A percentile compares a stretch with the other conserved stretches of the same genome.
Conservation (phyloP, 2,329 filamentous ascomycete species). For the Fusarium sp. region DNA sequence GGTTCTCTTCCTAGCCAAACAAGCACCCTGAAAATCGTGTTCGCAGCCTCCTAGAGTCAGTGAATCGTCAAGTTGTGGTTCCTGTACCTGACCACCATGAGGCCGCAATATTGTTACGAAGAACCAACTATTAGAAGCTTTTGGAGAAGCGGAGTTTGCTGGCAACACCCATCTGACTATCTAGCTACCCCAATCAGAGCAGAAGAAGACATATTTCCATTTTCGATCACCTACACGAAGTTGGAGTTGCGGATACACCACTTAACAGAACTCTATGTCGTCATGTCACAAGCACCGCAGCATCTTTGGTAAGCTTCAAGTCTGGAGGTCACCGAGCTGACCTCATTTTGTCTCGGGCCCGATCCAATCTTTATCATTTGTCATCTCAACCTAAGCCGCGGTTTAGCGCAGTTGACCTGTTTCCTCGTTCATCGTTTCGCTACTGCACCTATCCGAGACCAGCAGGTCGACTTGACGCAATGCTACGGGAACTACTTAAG, state of each 20-base stretch:
- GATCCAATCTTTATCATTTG: slow-evolving; percentile 27
- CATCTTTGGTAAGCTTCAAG: slow-evolving; percentile 24
- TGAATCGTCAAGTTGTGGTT: slow-evolving; percentile 12
- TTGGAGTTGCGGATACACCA: slow-evolving; percentile 27
- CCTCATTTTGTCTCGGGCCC: slow-evolving; percentile 42
- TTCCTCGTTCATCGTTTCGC: slow-evolving; percentile 30
- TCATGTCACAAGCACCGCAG: slow-evolving; percentile 25
- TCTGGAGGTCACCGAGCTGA: slow-evolving; percentile 34
- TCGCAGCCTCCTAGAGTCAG: slow-evolving; percentile 1
- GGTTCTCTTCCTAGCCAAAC: slow-evolving; percentile 15
- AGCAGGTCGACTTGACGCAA: slow-evolving; percentile 46
- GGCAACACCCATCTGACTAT: background rate
- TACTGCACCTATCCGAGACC: slow-evolving; percentile 47
- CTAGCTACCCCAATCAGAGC: background rate
- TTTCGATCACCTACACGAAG: slow-evolving; percentile 32
- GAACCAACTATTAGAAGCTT: background rate
- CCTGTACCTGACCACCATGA: slow-evolving; percentile 27
- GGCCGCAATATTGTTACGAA: slow-evolving; percentile 10
- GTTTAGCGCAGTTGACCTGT: slow-evolving; percentile 44
- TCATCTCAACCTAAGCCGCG: slow-evolving; percentile 30
- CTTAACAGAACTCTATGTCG: slow-evolving; percentile 17
- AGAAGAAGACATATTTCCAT: slow-evolving; percentile 19
- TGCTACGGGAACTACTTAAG: slow-evolving; percentile 29
- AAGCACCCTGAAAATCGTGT: slow-evolving; percentile 11
- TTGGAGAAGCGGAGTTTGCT: background rate